These are phyloP conservation scores for Blastobotrys peoriensis DNA, from an alignment of 805 yeast species.

Conservation along the genomic window DNA sequence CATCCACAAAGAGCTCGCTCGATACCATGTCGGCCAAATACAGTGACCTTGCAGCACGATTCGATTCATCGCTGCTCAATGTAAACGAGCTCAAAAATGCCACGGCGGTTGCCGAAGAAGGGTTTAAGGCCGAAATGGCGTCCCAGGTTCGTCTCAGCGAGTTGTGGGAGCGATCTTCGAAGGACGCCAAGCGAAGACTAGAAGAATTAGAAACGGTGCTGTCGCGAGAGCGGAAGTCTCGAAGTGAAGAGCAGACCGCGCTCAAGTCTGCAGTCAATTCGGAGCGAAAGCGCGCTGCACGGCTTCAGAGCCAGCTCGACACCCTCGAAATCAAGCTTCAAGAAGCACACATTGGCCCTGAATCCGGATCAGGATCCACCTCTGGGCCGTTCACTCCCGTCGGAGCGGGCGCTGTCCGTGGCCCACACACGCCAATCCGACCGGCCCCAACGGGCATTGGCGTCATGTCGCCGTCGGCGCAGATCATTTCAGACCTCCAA, in stretches of 20 bases:
- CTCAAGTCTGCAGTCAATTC: conserved; percentile 35
- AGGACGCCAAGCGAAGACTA: conserved; percentile 48
- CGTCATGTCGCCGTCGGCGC: conserved; percentile 51
- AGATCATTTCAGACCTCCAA: conserved; percentile 42
- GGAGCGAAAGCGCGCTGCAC: conserved; percentile 33
- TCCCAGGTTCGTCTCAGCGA: conserved; percentile 57
- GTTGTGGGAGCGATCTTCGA: conserved; percentile 48
- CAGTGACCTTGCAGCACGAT: conserved; percentile 28
- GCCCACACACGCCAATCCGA: conserved; percentile 18
- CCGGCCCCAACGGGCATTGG: conserved; percentile 19
- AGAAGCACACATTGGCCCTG: conserved; percentile 5
- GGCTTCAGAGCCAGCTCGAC: conserved; percentile 35
- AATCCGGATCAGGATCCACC: conserved; percentile 12
- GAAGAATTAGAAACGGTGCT: conserved; percentile 45
- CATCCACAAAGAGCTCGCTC: conserved; percentile 24
- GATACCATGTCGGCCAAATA: conserved; percentile 18
- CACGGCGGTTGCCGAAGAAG: conserved; percentile 39
- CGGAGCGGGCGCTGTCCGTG: conserved; percentile 17
- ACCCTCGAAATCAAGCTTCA: conserved; percentile 36
- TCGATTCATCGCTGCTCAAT: conserved; percentile 40
- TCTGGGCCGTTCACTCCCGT: conserved; percentile 14
- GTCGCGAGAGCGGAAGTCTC: conserved; percentile 36
- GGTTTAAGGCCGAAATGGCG: conserved; percentile 50
- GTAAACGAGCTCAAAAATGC: conserved; percentile 44
- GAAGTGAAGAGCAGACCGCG: conserved; percentile 33